A percentile compares a stretch with the other conserved stretches of the same genome.
These are phyloP conservation scores for Quercus berberidifolia DNA, from an alignment of 306 rosid species.

Conservation along the genomic window DNA sequence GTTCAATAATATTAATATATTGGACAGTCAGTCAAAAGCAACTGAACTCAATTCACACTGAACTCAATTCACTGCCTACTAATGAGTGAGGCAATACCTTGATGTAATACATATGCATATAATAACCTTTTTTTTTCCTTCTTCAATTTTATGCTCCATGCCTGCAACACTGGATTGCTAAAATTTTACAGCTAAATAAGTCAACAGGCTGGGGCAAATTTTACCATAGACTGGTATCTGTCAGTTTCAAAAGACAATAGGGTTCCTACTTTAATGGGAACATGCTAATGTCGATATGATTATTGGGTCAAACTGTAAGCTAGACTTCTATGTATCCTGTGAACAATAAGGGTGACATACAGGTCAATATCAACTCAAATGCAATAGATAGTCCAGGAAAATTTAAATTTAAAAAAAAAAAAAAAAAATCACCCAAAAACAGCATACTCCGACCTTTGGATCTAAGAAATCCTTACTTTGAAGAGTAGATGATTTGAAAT, in stretches of 20 bases:
- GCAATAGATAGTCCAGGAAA: background rate
- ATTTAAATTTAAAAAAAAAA: background rate
- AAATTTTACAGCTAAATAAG: background rate
- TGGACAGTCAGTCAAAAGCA: background rate
- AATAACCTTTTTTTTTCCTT: background rate
- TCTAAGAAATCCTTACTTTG: conserved; percentile 54
- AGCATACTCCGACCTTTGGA: background rate
- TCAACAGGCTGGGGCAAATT: conserved; percentile 3
- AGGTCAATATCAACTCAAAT: background rate
- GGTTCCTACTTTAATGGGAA: background rate
- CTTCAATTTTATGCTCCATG: background rate
- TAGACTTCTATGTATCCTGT: background rate
- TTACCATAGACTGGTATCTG: background rate
- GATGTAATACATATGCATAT: background rate
- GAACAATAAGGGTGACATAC: background rate
- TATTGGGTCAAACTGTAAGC: background rate
- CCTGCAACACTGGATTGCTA: background rate
- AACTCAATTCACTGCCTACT: background rate
- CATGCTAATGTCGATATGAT: background rate
- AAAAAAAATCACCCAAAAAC: background rate
- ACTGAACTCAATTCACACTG: background rate
- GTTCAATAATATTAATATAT: background rate
- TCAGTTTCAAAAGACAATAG: background rate
- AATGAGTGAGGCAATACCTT: background rate
- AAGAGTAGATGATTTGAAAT: conserved; percentile 92